These are phyloP conservation scores for Fusarium circinatum DNA, from an alignment of 2,329 filamentous ascomycete genomes.

Conservation along the genomic window DNA sequence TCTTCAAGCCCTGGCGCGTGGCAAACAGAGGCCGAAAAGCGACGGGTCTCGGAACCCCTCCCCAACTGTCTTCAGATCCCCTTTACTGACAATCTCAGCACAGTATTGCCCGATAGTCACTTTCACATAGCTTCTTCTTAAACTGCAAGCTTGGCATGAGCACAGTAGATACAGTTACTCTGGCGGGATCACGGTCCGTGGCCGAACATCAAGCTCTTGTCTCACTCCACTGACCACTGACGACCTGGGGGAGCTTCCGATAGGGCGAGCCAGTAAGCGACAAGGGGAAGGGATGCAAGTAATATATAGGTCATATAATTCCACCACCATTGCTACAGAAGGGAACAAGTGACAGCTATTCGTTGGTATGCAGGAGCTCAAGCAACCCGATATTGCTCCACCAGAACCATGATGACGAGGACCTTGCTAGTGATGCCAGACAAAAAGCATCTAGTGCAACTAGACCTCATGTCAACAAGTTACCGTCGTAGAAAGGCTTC, in stretches of 20 bases:
- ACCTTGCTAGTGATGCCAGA: neutral
- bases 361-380: slow-evolving; percentile 28
- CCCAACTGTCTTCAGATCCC: neutral
- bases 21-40: slow-evolving; percentile 29
- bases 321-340: neutral
- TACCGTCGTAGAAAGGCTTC: neutral
- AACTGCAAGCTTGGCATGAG: slow-evolving; percentile 13
- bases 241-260: slow-evolving; percentile 21
- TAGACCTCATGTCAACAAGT: neutral
- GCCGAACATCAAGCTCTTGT: slow-evolving; percentile 17
- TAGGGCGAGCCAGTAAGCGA: slow-evolving; percentile 19
- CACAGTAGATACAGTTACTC: neutral
- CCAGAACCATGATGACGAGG: neutral
- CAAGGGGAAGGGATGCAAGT: slow-evolving; percentile 15
- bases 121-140: slow-evolving; percentile 6
- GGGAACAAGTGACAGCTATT: slow-evolving; percentile 1
- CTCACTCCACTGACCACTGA: slow-evolving; percentile 12
- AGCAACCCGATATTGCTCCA: slow-evolving; percentile 4
- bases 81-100: neutral
- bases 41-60: slow-evolving; percentile 7
- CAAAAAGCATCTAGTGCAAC: neutral
- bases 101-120: slow-evolving; percentile 2
- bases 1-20: slow-evolving; percentile 21
- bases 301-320: slow-evolving; percentile 8
- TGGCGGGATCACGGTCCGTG: slow-evolving; percentile 1